Evolutionary conservation across 2,329 filamentous ascomycete genomes (phyloP).

Genomic region (Thermothelomyces thermophilus): DNA sequence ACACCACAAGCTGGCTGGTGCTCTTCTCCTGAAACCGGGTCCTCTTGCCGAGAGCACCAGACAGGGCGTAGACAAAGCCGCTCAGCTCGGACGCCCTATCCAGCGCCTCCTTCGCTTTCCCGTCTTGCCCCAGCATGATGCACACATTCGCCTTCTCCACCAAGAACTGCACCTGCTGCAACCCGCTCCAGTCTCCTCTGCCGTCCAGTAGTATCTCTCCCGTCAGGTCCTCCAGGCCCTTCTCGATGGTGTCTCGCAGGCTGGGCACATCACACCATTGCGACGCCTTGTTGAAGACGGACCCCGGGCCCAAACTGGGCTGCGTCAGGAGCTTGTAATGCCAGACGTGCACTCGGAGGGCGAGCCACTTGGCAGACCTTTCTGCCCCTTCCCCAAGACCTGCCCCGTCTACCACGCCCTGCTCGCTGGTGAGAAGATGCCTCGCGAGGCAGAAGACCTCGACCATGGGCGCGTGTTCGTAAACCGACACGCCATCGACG

Average conservation of each 20-base stretch:
- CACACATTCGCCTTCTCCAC: slow-evolving; percentile 78
- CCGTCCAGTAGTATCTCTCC: slow-evolving; percentile 30
- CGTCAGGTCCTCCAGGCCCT: slow-evolving; percentile 38
- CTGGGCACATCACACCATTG: slow-evolving; percentile 55
- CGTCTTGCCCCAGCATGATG: slow-evolving; percentile 76
- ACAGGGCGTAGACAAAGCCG: slow-evolving; percentile 75
- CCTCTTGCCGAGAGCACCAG: slow-evolving; percentile 78
- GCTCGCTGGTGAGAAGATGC: slow-evolving; percentile 35
- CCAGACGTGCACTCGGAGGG: slow-evolving; percentile 67
- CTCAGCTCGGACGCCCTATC: slow-evolving; percentile 58
- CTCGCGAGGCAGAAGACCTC: slow-evolving; percentile 75
- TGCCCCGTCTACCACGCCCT: slow-evolving; percentile 16
- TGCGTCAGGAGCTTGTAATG: slow-evolving; percentile 55
- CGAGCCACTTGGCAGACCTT: slow-evolving; percentile 50
- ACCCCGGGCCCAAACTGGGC: slow-evolving; percentile 47
- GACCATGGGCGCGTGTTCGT: slow-evolving; percentile 74
- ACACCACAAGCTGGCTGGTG: slow-evolving; percentile 81
- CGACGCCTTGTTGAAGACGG: slow-evolving; percentile 48
- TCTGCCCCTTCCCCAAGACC: slow-evolving; percentile 30
- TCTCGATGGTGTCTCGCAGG: slow-evolving; percentile 45
- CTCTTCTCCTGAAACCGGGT: slow-evolving; percentile 75
- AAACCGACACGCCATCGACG: slow-evolving; percentile 79
- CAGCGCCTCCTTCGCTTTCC: slow-evolving; percentile 65
- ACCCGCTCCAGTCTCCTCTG: slow-evolving; percentile 34
- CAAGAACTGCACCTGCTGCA: slow-evolving; percentile 62